phyloP scores from a whole-genome alignment of 257 asterid species.

The Ballota nigra region DNA sequence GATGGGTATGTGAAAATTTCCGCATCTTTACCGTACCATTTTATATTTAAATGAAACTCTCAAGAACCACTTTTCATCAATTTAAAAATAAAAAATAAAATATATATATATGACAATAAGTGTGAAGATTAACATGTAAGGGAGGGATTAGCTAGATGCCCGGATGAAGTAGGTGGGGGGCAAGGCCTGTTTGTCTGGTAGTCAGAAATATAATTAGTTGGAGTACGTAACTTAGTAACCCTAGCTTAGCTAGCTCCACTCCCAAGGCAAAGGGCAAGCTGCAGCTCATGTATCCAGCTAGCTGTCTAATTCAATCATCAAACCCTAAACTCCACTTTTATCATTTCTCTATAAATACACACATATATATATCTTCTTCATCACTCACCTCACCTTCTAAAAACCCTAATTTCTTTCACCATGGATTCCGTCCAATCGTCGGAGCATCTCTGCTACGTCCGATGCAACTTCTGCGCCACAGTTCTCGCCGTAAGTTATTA shows the following conservation, averaged over 20 bases:
- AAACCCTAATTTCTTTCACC: slow-evolving; percentile 28
- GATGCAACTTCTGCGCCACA: slow-evolving; percentile 92
- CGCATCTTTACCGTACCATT: too few species aligned
- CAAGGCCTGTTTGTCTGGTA: too few species aligned
- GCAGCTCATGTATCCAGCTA: slow-evolving; percentile 15
- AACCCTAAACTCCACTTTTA: slow-evolving; percentile 37
- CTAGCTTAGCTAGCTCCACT: slow-evolving; percentile 7
- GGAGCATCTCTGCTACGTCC: slow-evolving; percentile 92
- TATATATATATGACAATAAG: too few species aligned
- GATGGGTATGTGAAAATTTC: too few species aligned
- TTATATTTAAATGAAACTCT: too few species aligned
- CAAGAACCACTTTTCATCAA: too few species aligned
- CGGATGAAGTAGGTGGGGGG: too few species aligned
- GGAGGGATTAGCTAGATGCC: too few species aligned
- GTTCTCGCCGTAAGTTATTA: slow-evolving; percentile 74
- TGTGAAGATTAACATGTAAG: too few species aligned
- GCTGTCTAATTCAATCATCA: slow-evolving; percentile 29
- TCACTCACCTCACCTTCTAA: slow-evolving; percentile 22
- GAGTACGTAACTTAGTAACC: slow-evolving; percentile 34
- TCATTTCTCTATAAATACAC: slow-evolving; percentile 14
- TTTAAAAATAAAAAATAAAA: too few species aligned
- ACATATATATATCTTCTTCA: neutral
- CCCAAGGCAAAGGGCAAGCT: too few species aligned
- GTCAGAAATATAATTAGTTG: slow-evolving; percentile 26
- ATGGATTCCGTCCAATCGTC: slow-evolving; percentile 78